Evolutionary conservation across 768 basidiomycete genomes (phyloP), one percentile per base, ranked within the genome.

Genomic region (Phaeolepiota aurea): DNA sequence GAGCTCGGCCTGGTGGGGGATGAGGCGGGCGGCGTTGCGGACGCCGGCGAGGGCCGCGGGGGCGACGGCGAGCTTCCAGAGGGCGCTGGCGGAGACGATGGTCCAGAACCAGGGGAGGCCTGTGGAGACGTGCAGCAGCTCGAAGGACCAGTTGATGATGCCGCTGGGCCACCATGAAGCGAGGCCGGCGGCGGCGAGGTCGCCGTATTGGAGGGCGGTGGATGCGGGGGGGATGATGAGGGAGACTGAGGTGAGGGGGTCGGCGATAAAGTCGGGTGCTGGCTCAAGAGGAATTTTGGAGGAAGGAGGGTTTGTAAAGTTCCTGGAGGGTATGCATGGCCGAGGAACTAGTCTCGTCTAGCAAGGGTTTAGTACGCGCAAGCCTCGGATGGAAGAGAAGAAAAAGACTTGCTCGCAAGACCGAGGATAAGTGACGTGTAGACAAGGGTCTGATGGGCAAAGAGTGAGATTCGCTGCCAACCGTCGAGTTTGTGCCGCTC

Each of bases 81-180:
- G 52, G 9, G 82, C 41, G 19, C 80, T 76, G 20, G 79, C 77
- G 3, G 62, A 64, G 32, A 89, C 60, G 59, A 92, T 86, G 36
- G 87, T 83, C 69, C 79, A 77, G 65, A 86, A 86, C 88, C 90
- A 92, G 0, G 84, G 81, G 44, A 90, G 59, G 25, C 79, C 81
- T 0, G 77, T 76, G 36, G 68, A 59, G 38, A 88, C 79, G 47
- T 89, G 77, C 40, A 87, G 57, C 36, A 77, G 46, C 56, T 90
- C 87, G 37, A 86, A 64, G 13, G 75, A 62, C 71, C 73, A 77
- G 32, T 73, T 68, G 14, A 78, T 63, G 22, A 82, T 48, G 0
- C 83, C 85, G 0, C 77, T 72, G 2, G 86, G 87, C 35, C 72
- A 64, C 75, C 77, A 85, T 13, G 65, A 55, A 12, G 68, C 61